These are phyloP conservation scores for Apophysomyces elegans DNA, from an alignment of 371 early-diverging fungal species.

Conservation along the genomic window DNA sequence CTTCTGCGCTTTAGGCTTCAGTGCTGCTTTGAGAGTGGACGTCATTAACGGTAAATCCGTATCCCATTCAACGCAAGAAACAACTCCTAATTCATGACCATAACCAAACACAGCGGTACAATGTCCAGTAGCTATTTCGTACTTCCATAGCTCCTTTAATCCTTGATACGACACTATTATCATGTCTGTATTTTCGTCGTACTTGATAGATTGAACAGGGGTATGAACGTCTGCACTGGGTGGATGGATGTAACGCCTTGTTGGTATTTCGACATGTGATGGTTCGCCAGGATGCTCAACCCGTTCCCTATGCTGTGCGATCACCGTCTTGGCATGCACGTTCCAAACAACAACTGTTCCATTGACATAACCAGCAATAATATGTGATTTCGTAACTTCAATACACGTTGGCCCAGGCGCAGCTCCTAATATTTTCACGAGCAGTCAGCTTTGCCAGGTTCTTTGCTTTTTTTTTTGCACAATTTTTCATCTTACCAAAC, in stretches of 20 bases:
- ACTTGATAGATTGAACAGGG: slow-evolving; percentile 32
- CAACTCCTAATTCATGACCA: slow-evolving; percentile 30
- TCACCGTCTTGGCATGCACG: slow-evolving; percentile 26
- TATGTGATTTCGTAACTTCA: slow-evolving; percentile 22
- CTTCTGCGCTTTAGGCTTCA: slow-evolving; percentile 16
- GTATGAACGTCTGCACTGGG: slow-evolving; percentile 9
- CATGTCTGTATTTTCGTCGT: slow-evolving; percentile 27
- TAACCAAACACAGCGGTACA: slow-evolving; percentile 31
- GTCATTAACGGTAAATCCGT: slow-evolving; percentile 6
- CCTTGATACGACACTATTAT: slow-evolving; percentile 39
- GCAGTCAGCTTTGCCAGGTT: no score
- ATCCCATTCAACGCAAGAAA: slow-evolving; percentile 53
- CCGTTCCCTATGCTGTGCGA: slow-evolving; percentile 17
- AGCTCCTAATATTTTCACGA: slow-evolving; percentile 15
- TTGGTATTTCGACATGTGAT: background rate
- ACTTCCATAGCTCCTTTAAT: slow-evolving; percentile 29
- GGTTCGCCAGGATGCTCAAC: slow-evolving; percentile 11
- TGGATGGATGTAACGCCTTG: slow-evolving; percentile 25
- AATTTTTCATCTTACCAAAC: slow-evolving; percentile 17
- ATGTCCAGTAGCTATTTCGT: slow-evolving; percentile 28
- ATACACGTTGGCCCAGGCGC: slow-evolving; percentile 28
- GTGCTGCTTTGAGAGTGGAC: slow-evolving; percentile 25
- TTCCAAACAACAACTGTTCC: slow-evolving; percentile 50
- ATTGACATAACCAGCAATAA: slow-evolving; percentile 47
- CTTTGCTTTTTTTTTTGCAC: background rate